Conservation (phyloP, 352 stramenopile species). For the Globisporangium splendens region DNA sequence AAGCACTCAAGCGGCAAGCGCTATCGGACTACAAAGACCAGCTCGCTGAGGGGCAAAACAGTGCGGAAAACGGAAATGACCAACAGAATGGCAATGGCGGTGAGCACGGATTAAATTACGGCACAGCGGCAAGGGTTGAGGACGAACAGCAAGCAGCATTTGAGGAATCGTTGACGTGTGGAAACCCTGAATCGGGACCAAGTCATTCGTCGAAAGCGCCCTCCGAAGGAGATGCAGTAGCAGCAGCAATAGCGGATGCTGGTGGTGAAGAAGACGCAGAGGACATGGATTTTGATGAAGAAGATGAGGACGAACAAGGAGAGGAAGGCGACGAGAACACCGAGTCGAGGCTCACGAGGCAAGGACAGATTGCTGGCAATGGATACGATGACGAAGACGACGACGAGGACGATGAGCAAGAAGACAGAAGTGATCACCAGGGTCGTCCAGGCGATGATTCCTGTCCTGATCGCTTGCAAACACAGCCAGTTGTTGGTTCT, state of each 20-base stretch:
- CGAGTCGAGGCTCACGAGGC: no score
- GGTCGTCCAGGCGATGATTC: no score
- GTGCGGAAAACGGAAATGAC: conserved; percentile 1
- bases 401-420: conserved; percentile 20
- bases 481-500: neutral
- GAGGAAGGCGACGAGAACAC: conserved; percentile 2
- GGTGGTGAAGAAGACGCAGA: conserved; percentile 30
- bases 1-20: conserved; percentile 71
- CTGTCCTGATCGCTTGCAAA: neutral
- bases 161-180: conserved; percentile 29
- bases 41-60: conserved; percentile 23
- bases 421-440: neutral
- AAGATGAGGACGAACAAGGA: conserved; percentile 19
- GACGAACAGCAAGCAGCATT: conserved; percentile 34
- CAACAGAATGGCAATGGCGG: conserved; percentile 6
- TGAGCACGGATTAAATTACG: conserved; percentile 16
- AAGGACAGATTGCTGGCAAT: conserved; percentile 6
- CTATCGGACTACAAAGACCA: conserved; percentile 55
- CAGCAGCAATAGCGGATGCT: conserved; percentile 1
- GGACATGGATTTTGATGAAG: conserved; percentile 29
- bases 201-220: conserved; percentile 14
- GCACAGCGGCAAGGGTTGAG: conserved; percentile 23
- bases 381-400: conserved; percentile 23
- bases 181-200: conserved; percentile 10
- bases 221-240: neutral